Conservation (phyloP, 495 filamentous ascomycete genomes). For the Podospora comata region DNA sequence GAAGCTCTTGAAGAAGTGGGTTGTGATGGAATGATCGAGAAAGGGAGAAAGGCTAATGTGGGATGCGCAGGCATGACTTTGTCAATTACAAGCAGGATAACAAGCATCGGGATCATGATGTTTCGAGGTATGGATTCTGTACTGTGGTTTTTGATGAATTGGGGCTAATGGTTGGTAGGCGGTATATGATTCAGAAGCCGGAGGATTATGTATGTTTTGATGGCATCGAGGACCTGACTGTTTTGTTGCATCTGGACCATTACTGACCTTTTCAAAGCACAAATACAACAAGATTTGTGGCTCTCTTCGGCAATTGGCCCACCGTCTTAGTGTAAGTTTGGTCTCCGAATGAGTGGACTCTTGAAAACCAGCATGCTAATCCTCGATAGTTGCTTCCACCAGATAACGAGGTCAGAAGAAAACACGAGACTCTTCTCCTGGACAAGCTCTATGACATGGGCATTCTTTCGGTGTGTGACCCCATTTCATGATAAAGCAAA, state of each 20-base stretch:
- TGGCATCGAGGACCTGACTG: slow-evolving; percentile 18
- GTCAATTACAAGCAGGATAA: slow-evolving; percentile 87
- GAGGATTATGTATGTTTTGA: slow-evolving; percentile 52
- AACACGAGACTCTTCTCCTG: slow-evolving; percentile 77
- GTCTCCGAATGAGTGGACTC: not conserved
- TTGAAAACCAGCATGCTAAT: not conserved
- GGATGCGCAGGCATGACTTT: slow-evolving; percentile 94
- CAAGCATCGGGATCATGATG: slow-evolving; percentile 69
- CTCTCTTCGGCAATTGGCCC: slow-evolving; percentile 80
- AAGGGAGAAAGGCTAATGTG: slow-evolving; percentile 48
- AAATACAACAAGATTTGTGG: slow-evolving; percentile 89
- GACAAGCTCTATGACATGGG: slow-evolving; percentile 92
- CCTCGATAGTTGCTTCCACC: slow-evolving; percentile 66
- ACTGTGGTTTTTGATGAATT: not conserved
- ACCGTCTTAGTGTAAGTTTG: slow-evolving; percentile 50
- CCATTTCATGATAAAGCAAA: too few species aligned
- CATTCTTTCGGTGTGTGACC: slow-evolving; percentile 51
- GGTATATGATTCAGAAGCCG: slow-evolving; percentile 84
- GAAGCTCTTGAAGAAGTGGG: slow-evolving; percentile 26
- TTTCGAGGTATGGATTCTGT: slow-evolving; percentile 47
- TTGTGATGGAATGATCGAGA: not conserved
- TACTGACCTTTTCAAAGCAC: slow-evolving; percentile 49
- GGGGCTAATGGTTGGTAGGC: slow-evolving; percentile 38
- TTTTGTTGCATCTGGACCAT: not conserved
- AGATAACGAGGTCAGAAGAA: slow-evolving; percentile 67